Evolutionary conservation across 192 early-diverging fungal species (phyloP).

Genomic region (Coemansia aciculifera): DNA sequence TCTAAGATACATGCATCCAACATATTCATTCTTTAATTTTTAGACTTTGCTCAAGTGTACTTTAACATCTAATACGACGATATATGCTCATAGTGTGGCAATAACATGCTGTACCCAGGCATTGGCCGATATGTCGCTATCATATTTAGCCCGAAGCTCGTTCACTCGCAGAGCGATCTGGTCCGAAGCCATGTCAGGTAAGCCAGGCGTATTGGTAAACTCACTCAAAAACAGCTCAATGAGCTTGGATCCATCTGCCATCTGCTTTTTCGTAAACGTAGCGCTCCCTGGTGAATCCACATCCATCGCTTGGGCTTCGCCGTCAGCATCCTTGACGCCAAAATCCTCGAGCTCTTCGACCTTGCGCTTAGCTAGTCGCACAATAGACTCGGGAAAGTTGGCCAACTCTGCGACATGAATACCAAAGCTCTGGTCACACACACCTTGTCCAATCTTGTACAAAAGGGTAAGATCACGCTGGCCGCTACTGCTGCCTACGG

Average conservation of each 20-base stretch:
- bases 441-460: slow-evolving; percentile 79
- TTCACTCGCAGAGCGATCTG: slow-evolving; percentile 42
- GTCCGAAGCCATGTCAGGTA: slow-evolving; percentile 43
- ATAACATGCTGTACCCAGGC: slow-evolving; percentile 65
- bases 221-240: slow-evolving; percentile 58
- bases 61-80: not conserved
- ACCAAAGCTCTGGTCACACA: slow-evolving; percentile 96
- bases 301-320: slow-evolving; percentile 4
- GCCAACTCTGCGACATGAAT: slow-evolving; percentile 97
- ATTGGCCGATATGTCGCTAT: slow-evolving; percentile 59
- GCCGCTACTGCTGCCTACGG: slow-evolving; percentile 13
- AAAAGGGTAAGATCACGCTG: slow-evolving; percentile 79
- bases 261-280: slow-evolving; percentile 37
- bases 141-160: slow-evolving; percentile 60
- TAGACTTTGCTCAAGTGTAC: slow-evolving; percentile 1
- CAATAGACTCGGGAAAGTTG: slow-evolving; percentile 81
- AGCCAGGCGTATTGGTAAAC: slow-evolving; percentile 45
- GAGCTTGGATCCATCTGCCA: slow-evolving; percentile 29
- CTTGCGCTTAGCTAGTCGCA: slow-evolving; percentile 83
- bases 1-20: not conserved
- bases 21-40: not conserved
- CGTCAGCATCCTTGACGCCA: slow-evolving; percentile 22
- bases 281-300: slow-evolving; percentile 38
- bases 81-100: slow-evolving; percentile 26
- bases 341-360: slow-evolving; percentile 86